phyloP scores from a whole-genome alignment of 257 asterid genomes.

The Euphrasia confusa region DNA sequence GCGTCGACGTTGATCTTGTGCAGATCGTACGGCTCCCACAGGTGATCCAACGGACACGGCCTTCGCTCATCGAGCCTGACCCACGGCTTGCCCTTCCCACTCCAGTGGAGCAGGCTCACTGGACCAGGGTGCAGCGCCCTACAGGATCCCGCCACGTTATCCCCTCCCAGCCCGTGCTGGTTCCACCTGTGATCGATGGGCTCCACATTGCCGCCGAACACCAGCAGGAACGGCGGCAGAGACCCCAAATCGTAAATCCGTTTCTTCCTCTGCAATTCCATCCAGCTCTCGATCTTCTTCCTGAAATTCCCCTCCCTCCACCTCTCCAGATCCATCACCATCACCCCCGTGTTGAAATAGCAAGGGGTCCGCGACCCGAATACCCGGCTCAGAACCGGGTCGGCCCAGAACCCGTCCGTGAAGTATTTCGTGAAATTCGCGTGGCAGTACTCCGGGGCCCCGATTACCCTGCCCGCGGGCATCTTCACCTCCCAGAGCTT shows the following conservation, averaged over 20 bases:
- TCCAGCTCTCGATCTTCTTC: slow-evolving; percentile 62
- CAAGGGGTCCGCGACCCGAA: slow-evolving; percentile 58
- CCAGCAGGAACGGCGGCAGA: slow-evolving; percentile 34
- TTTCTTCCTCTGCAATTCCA: slow-evolving; percentile 62
- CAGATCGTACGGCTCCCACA: slow-evolving; percentile 72
- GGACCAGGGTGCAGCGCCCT: slow-evolving; percentile 78
- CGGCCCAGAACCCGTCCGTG: slow-evolving; percentile 65
- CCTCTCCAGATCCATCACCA: slow-evolving; percentile 65
- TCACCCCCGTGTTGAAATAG: slow-evolving; percentile 81
- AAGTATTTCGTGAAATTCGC: slow-evolving; percentile 69
- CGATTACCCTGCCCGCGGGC: slow-evolving; percentile 29
- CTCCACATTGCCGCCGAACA: slow-evolving; percentile 38
- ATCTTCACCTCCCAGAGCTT: slow-evolving; percentile 50
- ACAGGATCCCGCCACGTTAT: slow-evolving; percentile 72
- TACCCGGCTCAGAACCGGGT: slow-evolving; percentile 42
- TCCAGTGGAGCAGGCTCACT: slow-evolving; percentile 57
- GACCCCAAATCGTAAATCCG: slow-evolving; percentile 45
- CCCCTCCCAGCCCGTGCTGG: slow-evolving; percentile 75
- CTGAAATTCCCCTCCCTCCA: slow-evolving; percentile 68
- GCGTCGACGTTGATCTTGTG: slow-evolving; percentile 32
- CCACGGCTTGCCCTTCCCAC: slow-evolving; percentile 80
- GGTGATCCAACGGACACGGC: slow-evolving; percentile 77
- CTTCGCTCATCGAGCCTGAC: slow-evolving; percentile 58
- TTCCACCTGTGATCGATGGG: slow-evolving; percentile 36
- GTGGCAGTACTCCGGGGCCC: slow-evolving; percentile 85